Evolutionary conservation across 192 early-diverging fungal genomes (phyloP).

Genomic region (Podila horticola): DNA sequence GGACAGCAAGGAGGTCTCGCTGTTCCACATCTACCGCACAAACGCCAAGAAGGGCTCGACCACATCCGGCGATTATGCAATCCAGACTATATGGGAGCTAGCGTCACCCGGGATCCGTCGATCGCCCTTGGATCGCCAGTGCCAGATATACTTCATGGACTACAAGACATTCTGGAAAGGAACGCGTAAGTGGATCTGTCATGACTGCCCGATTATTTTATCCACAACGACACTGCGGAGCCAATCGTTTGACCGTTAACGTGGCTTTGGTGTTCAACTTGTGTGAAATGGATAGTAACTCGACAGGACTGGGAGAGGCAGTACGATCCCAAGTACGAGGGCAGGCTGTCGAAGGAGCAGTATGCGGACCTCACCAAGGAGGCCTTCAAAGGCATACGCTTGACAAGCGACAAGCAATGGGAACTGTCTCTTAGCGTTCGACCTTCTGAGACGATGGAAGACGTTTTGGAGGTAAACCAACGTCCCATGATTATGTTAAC

Average conservation of each 20-base stretch:
- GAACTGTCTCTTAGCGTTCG: conserved; percentile 24
- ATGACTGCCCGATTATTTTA: not conserved
- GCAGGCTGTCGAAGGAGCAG: conserved; percentile 15
- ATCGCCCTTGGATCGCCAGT: conserved; percentile 11
- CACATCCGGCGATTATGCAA: conserved; percentile 31
- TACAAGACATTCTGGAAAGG: conserved; percentile 43
- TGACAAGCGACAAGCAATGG: conserved; percentile 20
- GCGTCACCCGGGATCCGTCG: not conserved
- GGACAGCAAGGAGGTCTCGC: conserved; percentile 5
- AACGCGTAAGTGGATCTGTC: conserved; percentile 5
- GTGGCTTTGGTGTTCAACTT: not conserved
- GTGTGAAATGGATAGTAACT: conserved; percentile 9
- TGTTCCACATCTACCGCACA: conserved; percentile 35
- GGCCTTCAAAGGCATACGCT: conserved; percentile 18
- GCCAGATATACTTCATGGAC: conserved; percentile 34
- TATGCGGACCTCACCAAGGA: conserved; percentile 32
- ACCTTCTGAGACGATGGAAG: not conserved
- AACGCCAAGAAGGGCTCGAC: not conserved
- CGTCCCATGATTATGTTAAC: too few relatives aligned
- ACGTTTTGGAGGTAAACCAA: conserved; percentile 27
- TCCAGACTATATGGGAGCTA: conserved; percentile 43
- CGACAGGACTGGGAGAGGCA: conserved; percentile 32
- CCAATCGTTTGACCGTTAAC: too few relatives aligned
- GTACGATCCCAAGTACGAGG: conserved; percentile 18
- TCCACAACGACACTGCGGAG: not conserved